A percentile compares a stretch with the other conserved stretches of the same genome.
phyloP scores from a whole-genome alignment of 116 monocot species.

The Phalaenopsis hybrid region DNA sequence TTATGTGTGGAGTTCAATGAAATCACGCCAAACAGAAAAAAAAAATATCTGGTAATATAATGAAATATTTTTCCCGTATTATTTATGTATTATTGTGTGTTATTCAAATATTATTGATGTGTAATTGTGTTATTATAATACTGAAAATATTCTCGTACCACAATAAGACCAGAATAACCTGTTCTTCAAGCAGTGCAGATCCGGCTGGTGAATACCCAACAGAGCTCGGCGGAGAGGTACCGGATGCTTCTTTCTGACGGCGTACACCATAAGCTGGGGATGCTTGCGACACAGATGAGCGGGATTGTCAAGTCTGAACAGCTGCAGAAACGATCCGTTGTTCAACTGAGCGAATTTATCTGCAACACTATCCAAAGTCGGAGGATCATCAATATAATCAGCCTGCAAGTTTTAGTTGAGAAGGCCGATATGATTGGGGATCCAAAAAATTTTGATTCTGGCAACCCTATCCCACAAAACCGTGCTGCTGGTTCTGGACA shows the following conservation, averaged over 20 bases:
- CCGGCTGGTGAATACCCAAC: conserved; percentile 19
- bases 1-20: no score
- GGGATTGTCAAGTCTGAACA: conserved; percentile 23
- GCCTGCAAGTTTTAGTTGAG: conserved; percentile 22
- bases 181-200: conserved; percentile 36
- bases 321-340: conserved; percentile 24
- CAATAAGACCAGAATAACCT: neutral
- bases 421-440: conserved; percentile 18
- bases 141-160: no score
- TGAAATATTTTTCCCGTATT: no score
- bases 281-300: conserved; percentile 53
- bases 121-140: no score
- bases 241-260: conserved; percentile 44
- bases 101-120: no score
- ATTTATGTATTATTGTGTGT: no score
- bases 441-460: conserved; percentile 29
- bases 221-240: conserved; percentile 37
- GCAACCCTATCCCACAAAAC: neutral
- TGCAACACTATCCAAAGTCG: conserved; percentile 31
- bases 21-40: no score
- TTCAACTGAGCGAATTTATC: conserved; percentile 27
- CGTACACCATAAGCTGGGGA: conserved; percentile 29
- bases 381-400: conserved; percentile 49
- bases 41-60: no score
- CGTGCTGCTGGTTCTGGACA: conserved; percentile 11